These are phyloP conservation scores for Geoglossum glabrum DNA, from an alignment of 495 filamentous ascomycete species.

Conservation along the genomic window DNA sequence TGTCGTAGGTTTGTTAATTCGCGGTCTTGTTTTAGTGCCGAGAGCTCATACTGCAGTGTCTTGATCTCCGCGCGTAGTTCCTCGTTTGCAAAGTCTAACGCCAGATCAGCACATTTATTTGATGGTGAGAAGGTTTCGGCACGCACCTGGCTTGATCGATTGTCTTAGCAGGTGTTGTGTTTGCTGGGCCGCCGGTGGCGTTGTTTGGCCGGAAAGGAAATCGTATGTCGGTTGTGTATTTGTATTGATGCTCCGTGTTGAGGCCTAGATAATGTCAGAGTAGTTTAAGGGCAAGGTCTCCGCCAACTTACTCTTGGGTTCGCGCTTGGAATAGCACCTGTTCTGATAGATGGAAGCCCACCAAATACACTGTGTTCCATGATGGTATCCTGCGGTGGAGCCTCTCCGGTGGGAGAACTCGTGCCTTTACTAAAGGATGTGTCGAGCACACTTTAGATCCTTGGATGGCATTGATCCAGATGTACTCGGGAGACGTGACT, in stretches of 20 bases:
- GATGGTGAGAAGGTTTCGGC: neutral
- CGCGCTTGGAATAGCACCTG: constrained; percentile 9
- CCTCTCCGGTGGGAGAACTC: neutral
- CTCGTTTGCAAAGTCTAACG: constrained; percentile 31
- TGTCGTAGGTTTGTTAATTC: constrained; percentile 55
- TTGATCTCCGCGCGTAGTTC: constrained; percentile 47
- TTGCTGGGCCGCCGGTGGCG: constrained; percentile 15
- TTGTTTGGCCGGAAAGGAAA: constrained; percentile 31
- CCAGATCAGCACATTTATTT: neutral
- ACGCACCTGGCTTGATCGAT: constrained; percentile 15
- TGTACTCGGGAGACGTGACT: neutral
- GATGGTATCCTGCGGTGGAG: neutral
- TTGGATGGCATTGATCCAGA: neutral
- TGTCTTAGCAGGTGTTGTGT: constrained; percentile 21
- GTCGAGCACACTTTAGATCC: neutral
- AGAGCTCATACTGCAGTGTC: constrained; percentile 46
- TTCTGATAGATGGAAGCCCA: neutral
- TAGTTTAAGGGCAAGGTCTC: neutral
- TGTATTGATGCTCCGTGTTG: constrained; percentile 17
- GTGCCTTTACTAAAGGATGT: neutral
- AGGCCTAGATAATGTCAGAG: neutral
- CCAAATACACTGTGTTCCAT: neutral
- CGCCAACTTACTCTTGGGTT: constrained; percentile 12
- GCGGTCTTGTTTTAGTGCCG: constrained; percentile 66
- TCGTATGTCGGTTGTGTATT: constrained; percentile 40